Base-by-base conservation (phyloP, 1,284 basidiomycete genomes). In the Ceratobasidium sp. region DNA sequence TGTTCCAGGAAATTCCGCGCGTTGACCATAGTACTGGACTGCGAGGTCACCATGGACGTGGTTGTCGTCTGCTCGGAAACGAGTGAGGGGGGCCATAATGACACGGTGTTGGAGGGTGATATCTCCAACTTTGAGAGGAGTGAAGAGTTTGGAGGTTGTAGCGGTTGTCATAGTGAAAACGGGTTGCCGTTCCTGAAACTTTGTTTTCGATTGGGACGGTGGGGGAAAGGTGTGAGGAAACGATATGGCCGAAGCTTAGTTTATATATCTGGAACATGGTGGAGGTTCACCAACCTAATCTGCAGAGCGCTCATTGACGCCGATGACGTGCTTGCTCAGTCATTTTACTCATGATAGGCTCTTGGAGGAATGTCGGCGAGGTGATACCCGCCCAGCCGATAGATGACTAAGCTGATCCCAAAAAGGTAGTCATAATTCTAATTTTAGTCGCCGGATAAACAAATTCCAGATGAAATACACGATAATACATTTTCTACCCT, bases 11-110 rank as follows among this genome's bases (percentile, higher is more conserved):
- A 78, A 49, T 20, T 45, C 31, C 0, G 80, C 81, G 7, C 82
- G 74, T 54, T 83, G 82, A 0, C 47, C 23, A 69, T 83, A 83
- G 77, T 83, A 83, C 31, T 68, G 1, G n/a, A 49, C n/a, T 6
- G 65, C 65, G 2, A 82, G 79, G 2, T 83, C 81, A 13, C 78
- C 53, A 13, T 81, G 83, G 10, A 83, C 81, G 45, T 81, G 80
- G 3, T 76, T 7, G 8, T 67, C 75, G 74, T 81, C 80, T 10
- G 84, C 84, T 42, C 85, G 82, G 79, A 78, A 80, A 54, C 85
- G 80, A 13, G 88, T 89, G 74, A 88, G 80, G 0, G 88, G 88
- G 0, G 87, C 87, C 61, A 89, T 81, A 5, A 86, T 87, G 47
- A 89, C 81, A 8, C 88, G 84, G 78, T 88, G 86, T 67, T 82